Evolutionary conservation across 306 rosid genomes (phyloP).

Genomic region (Pyrus betulifolia): DNA sequence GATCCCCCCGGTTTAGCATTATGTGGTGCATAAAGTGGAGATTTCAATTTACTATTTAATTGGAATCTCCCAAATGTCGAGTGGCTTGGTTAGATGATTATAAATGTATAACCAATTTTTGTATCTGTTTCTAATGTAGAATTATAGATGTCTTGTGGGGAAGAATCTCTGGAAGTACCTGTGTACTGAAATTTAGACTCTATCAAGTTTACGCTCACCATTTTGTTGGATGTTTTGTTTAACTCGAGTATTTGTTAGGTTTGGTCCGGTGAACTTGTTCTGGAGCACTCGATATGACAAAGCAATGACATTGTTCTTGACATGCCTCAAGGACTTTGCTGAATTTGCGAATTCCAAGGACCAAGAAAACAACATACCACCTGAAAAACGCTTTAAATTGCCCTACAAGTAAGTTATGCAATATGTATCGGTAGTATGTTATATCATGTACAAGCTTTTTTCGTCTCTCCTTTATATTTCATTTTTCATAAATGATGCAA

Average conservation of each 20-base stretch:
- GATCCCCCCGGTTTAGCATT: background rate
- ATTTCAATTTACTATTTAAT: background rate
- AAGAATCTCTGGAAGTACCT: background rate
- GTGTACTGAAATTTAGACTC: background rate
- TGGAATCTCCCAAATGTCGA: background rate
- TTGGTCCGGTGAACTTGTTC: constrained; percentile 95
- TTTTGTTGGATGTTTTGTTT: constrained; percentile 18
- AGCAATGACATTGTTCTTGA: constrained; percentile 84
- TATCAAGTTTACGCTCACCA: background rate
- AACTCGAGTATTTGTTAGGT: constrained; percentile 38
- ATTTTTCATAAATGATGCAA: background rate
- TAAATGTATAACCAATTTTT: background rate
- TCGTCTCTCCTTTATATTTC: background rate
- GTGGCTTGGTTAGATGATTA: background rate
- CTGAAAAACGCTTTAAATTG: constrained; percentile 79
- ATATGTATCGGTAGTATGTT: background rate
- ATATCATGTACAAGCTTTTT: background rate
- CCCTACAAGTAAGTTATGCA: constrained; percentile 79
- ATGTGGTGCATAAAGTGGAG: background rate
- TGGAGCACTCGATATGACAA: constrained; percentile 98
- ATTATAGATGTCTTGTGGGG: background rate
- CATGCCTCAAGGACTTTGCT: constrained; percentile 89
- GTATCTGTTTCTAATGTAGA: background rate
- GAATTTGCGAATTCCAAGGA: constrained; percentile 87
- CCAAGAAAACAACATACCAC: constrained; percentile 88